Base-by-base conservation (phyloP, 495 filamentous ascomycete genomes). In the Aspergillus avenaceus region DNA sequence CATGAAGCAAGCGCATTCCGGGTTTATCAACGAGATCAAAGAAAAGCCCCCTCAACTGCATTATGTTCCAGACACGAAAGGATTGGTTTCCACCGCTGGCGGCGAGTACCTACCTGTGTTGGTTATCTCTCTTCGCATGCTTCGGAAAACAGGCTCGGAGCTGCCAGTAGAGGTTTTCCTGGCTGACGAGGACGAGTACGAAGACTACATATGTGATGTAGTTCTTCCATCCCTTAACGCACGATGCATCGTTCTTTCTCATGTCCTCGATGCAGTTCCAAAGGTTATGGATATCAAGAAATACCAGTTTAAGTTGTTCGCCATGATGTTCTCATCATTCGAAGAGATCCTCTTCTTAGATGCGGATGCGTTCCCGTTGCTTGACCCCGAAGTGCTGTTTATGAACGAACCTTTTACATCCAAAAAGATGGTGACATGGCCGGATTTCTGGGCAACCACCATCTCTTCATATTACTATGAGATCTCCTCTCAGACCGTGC, bases 111-210 rank as follows among this genome's bases (percentile, higher is more conserved):
- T 75, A n/a, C 70, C 72, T 2, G 63, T 70, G 0, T 52, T 73
- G 22, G 58, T 81, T 11, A 69, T 77, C 5, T 73, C 75, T 3
- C 48, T 83, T 2, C 66, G 73, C 3, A 78, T 81, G 72, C 58
- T 82, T 11, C 70, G 80, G 11, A 67, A 70, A 19, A 71, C 70
- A 4, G 79, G 79, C 42, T 80, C 75, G 8, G 63, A 58, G 4
- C 57, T 84, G 5, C 80, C 79, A 1, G 67, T 83, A 2, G 71
- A 84, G 57, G 72, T 83, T 12, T 78, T 81, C 36, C 53, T 83
- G 23, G 74, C 75, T 16, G 56, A 65, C 0, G 47, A 59, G 4
- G 49, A 63, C 0, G 70, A 76, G 36, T 81, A 78, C 51, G 71
- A 81, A 23, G 47, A 62, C 5, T 58, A 64, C 18, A 64, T 83